Conservation (phyloP, 805 yeast species). For the Myxozyma neotropica region DNA sequence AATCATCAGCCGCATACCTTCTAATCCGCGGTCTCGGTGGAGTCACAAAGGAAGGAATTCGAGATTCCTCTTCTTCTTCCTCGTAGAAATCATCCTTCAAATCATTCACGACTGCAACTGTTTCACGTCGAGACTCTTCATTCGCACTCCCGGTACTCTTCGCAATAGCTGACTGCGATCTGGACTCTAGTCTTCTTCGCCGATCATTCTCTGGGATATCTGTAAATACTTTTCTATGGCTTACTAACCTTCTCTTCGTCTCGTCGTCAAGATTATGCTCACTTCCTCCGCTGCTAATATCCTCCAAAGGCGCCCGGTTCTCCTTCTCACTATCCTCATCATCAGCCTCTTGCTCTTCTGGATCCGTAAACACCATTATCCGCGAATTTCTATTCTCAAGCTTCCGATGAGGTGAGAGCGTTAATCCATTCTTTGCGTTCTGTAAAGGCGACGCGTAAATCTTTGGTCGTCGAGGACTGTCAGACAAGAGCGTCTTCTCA, state of each 20-base stretch:
- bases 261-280: background rate
- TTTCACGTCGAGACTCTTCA: background rate
- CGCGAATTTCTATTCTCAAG: background rate
- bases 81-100: background rate
- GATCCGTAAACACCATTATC: conserved; percentile 12
- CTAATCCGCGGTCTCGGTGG: conserved; percentile 32
- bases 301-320: conserved; percentile 9
- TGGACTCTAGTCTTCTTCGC: conserved; percentile 20
- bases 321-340: conserved; percentile 23
- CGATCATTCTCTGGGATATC: conserved; percentile 14
- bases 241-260: background rate
- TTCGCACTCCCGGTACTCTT: background rate
- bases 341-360: background rate
- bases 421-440: background rate
- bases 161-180: background rate
- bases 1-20: conserved; percentile 18
- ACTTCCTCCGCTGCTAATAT: too few relatives aligned
- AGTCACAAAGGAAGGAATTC: conserved; percentile 14
- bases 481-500: background rate
- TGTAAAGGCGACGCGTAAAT: background rate
- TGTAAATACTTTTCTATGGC: conserved; percentile 15
- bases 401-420: background rate
- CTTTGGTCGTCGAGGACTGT: background rate
- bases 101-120: background rate
- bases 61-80: conserved; percentile 8